Evolutionary conservation across 257 asterid species (phyloP).

Genomic region (Gentiana macrophylla): DNA sequence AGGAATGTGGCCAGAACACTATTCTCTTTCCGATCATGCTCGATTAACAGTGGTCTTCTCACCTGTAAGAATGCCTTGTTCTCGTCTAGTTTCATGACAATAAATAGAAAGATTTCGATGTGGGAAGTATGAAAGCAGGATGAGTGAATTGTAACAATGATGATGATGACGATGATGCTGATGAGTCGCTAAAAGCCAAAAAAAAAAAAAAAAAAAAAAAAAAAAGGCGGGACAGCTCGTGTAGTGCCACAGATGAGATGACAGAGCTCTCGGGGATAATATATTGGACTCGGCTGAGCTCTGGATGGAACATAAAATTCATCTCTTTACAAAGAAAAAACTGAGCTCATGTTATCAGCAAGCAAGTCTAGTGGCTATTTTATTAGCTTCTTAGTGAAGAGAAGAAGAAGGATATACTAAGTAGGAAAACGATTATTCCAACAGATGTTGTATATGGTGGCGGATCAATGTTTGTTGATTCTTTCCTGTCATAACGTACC

Average conservation of each 20-base stretch:
- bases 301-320: too few species aligned
- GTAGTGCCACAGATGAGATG: slow-evolving; percentile 2
- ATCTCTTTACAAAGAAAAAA: too few species aligned
- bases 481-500: too few species aligned
- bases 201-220: neutral
- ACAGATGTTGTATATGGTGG: too few species aligned
- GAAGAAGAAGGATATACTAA: too few species aligned
- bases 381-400: too few species aligned
- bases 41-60: slow-evolving; percentile 90
- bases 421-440: too few species aligned
- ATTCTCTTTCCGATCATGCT: slow-evolving; percentile 95
- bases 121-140: neutral
- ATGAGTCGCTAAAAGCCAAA: neutral
- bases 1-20: slow-evolving; percentile 92
- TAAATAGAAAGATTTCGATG: neutral
- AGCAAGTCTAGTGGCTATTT: too few species aligned
- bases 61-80: slow-evolving; percentile 79
- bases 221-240: neutral
- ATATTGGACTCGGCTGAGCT: neutral
- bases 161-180: neutral
- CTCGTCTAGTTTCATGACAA: slow-evolving; percentile 35
- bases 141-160: neutral
- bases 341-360: too few species aligned
- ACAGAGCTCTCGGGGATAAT: slow-evolving; percentile 1
- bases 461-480: too few species aligned